Conservation (phyloP, 164 flowering plant genomes). For the Cinnamomum chago region DNA sequence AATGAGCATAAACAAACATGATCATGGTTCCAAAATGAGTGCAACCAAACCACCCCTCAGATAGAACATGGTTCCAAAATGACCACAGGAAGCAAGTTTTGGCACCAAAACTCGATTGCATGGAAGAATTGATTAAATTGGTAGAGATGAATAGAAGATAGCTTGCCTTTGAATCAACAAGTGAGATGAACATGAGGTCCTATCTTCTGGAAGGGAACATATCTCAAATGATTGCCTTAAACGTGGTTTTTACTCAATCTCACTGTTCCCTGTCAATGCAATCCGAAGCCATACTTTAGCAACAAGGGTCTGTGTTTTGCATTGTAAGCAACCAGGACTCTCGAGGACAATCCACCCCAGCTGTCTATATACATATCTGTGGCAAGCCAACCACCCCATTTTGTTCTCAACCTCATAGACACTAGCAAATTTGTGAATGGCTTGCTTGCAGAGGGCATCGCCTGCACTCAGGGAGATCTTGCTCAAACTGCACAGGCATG, state of each 20-base stretch:
- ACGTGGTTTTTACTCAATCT: neutral
- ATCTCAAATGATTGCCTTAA: neutral
- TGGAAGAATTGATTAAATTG: neutral
- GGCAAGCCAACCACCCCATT: neutral
- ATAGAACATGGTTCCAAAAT: too few species aligned
- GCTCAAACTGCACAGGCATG: slow-evolving; percentile 53
- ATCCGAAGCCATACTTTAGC: neutral
- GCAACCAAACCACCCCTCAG: too few species aligned
- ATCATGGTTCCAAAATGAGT: too few species aligned
- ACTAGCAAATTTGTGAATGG: slow-evolving; percentile 24
- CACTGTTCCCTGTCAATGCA: neutral
- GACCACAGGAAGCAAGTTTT: too few species aligned
- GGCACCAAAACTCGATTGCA: neutral
- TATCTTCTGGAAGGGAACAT: neutral
- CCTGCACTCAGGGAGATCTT: slow-evolving; percentile 60
- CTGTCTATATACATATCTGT: neutral
- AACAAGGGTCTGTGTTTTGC: neutral
- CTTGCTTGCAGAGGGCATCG: slow-evolving; percentile 52
- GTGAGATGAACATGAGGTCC: neutral
- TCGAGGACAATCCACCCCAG: neutral
- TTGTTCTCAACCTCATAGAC: neutral
- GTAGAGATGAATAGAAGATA: neutral
- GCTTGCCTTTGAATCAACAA: neutral
- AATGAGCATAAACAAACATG: too few species aligned
- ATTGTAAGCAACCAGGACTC: neutral